Evolutionary conservation across 108 stramenopile species (phyloP).

Genomic region (Cyclotella baltica): DNA sequence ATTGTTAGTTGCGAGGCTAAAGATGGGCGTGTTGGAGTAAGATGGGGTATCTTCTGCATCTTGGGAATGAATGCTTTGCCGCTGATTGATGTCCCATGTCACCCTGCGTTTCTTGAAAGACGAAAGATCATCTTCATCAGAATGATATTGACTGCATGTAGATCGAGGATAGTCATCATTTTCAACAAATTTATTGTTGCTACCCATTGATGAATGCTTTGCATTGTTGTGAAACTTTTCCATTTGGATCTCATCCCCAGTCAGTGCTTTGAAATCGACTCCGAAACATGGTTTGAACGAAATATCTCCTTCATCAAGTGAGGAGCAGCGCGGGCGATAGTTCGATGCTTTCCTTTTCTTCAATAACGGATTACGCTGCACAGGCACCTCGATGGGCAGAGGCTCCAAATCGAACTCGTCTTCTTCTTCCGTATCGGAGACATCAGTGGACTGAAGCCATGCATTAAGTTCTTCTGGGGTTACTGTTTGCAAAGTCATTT

Average conservation of each 20-base stretch:
- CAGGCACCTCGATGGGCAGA: not conserved
- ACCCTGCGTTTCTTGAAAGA: not conserved
- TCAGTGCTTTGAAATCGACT: not conserved
- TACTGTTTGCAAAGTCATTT: too few relatives aligned
- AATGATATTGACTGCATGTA: too few relatives aligned
- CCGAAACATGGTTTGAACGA: not conserved
- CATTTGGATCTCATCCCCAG: not conserved
- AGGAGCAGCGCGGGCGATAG: not conserved
- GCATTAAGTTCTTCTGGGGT: conserved; percentile 10
- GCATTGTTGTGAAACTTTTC: not conserved
- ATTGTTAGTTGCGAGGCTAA: not conserved
- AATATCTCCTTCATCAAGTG: not conserved
- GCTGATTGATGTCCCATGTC: not conserved
- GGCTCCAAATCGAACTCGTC: not conserved
- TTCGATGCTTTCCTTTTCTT: not conserved
- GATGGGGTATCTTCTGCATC: too few relatives aligned
- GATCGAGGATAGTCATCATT: not conserved
- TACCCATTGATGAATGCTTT: not conserved
- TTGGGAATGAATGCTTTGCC: not conserved
- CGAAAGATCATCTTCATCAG: not conserved
- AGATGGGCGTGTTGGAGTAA: not conserved
- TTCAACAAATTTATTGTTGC: not conserved
- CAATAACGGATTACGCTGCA: too few relatives aligned
- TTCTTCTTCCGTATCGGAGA: not conserved
- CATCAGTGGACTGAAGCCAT: not conserved